Evolutionary conservation across 495 filamentous ascomycete genomes (phyloP).

Genomic region (Hyphodiscus hymeniophilus): DNA sequence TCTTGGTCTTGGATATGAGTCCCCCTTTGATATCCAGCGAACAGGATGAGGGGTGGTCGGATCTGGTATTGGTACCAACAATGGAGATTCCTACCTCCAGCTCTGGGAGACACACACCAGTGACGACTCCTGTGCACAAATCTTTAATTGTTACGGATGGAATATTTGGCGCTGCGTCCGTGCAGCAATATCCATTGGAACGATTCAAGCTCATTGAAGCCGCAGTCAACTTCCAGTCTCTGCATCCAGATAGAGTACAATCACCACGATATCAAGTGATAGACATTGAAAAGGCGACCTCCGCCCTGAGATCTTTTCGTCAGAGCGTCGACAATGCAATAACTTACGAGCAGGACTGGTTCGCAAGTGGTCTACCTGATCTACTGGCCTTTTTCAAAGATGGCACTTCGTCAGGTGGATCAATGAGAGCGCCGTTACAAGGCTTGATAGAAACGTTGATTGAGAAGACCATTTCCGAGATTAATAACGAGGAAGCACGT

Average conservation of each 20-base stretch:
- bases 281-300: constrained; percentile 44
- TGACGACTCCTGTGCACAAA: constrained; percentile 81
- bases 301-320: constrained; percentile 57
- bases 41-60: constrained; percentile 31
- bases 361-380: constrained; percentile 54
- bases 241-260: constrained; percentile 25
- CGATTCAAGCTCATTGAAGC: constrained; percentile 28
- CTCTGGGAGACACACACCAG: constrained; percentile 48
- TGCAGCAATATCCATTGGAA: constrained; percentile 30
- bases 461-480: constrained; percentile 43
- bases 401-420: constrained; percentile 34
- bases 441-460: constrained; percentile 61
- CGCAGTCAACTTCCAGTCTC: constrained; percentile 34
- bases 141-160: constrained; percentile 69
- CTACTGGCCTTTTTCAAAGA: constrained; percentile 61
- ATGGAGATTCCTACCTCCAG: constrained; percentile 57
- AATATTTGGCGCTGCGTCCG: constrained; percentile 32
- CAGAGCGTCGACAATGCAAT: constrained; percentile 58
- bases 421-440: constrained; percentile 53
- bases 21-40: constrained; percentile 23
- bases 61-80: constrained; percentile 62
- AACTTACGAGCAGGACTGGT: constrained; percentile 67
- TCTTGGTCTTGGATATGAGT: constrained; percentile 55
- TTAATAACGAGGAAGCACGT: constrained; percentile 40
- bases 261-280: constrained; percentile 35